phyloP scores from a whole-genome alignment of 306 rosid genomes.

The Psophocarpus tetragonolobus region DNA sequence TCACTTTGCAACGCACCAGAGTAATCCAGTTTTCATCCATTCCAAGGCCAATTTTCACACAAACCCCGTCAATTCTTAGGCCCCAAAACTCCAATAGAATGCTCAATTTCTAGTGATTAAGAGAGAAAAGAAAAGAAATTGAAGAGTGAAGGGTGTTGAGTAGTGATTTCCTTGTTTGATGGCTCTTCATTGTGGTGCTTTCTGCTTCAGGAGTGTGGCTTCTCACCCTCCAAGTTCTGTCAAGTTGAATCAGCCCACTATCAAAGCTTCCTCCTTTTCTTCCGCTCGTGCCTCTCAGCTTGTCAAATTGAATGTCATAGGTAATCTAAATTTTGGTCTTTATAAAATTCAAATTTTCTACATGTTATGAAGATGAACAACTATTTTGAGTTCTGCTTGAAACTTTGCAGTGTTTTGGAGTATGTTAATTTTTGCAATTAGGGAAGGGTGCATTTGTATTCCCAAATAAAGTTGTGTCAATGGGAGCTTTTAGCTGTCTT shows the following conservation, averaged over 20 bases:
- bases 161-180: constrained; percentile 42
- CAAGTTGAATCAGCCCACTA: constrained; percentile 37
- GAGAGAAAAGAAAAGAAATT: background rate
- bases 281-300: constrained; percentile 35
- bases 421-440: background rate
- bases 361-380: background rate
- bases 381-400: constrained; percentile 1
- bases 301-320: constrained; percentile 45
- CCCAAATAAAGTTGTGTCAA: background rate
- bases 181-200: constrained; percentile 68
- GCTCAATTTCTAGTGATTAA: background rate
- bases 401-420: background rate
- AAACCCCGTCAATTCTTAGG: constrained; percentile 20
- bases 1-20: constrained; percentile 26
- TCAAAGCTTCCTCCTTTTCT: constrained; percentile 48
- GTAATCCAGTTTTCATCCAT: constrained; percentile 11
- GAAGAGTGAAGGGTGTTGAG: background rate
- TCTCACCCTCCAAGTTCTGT: constrained; percentile 42
- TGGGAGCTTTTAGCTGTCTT: constrained; percentile 1
- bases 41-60: constrained; percentile 29
- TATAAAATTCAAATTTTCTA: background rate
- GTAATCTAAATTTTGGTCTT: constrained; percentile 36
- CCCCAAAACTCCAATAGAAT: background rate
- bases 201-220: constrained; percentile 44
- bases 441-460: background rate